phyloP scores from a whole-genome alignment of 768 basidiomycete species.

The Lactifluus volemus region DNA sequence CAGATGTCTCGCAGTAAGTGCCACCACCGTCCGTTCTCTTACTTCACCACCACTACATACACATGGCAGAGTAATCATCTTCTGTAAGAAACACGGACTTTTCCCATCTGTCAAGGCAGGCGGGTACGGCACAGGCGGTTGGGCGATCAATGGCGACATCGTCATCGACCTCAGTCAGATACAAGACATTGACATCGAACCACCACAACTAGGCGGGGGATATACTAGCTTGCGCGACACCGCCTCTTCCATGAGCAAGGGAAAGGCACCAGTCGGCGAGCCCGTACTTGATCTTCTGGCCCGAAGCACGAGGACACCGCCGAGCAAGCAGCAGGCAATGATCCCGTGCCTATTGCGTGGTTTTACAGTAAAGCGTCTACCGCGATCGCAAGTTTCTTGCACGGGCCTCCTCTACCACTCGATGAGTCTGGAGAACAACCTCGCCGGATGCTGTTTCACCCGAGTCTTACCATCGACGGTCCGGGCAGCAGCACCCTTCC shows the following conservation, averaged over 20 bases:
- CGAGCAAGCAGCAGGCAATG: not conserved
- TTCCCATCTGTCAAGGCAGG: constrained; percentile 82
- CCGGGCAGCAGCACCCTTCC: not conserved
- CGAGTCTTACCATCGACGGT: constrained; percentile 9
- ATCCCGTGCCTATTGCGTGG: constrained; percentile 3
- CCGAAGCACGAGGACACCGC: constrained; percentile 41
- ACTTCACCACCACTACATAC: too few relatives aligned
- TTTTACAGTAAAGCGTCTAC: constrained; percentile 48
- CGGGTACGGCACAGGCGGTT: constrained; percentile 86
- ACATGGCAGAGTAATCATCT: constrained; percentile 47
- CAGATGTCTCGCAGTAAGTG: constrained; percentile 80
- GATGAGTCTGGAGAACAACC: constrained; percentile 23
- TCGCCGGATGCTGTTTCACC: constrained; percentile 20
- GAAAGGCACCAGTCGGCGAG: constrained; percentile 33
- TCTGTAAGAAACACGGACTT: constrained; percentile 62
- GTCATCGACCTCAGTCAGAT: constrained; percentile 74
- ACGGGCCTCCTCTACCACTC: constrained; percentile 28
- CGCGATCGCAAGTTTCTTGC: constrained; percentile 43
- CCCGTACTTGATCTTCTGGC: not conserved
- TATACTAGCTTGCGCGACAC: constrained; percentile 57
- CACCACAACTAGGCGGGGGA: constrained; percentile 33
- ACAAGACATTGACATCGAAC: constrained; percentile 57
- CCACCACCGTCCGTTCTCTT: not conserved
- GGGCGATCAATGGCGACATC: constrained; percentile 81
- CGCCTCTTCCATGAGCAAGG: constrained; percentile 43